Percentiles rank a stretch among this genome's conserved stretches.
Conservation (phyloP, 768 basidiomycete species). For the Naganishia vaughanmartiniae region DNA sequence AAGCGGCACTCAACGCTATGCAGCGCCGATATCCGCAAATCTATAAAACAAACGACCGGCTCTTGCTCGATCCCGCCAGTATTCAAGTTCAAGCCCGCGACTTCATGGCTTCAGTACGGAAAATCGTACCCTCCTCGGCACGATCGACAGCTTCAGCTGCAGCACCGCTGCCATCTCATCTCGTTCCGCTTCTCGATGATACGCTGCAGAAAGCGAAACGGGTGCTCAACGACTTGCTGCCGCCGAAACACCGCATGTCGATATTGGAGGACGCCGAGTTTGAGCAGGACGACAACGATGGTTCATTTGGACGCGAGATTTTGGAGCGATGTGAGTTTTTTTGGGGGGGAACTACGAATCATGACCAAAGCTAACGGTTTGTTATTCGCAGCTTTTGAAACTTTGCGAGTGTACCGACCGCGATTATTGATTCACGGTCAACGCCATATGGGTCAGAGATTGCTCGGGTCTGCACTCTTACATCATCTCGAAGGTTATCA, state of each 20-base stretch:
- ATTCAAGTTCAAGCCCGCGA: conserved; percentile 82
- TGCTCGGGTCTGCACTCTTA: conserved; percentile 82
- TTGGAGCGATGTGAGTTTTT: conserved; percentile 78
- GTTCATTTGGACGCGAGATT: conserved; percentile 83
- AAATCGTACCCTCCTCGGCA: conserved; percentile 90
- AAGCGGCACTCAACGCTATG: conserved; percentile 92
- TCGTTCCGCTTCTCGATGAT: conserved; percentile 70
- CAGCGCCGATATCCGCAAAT: conserved; percentile 96
- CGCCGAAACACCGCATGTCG: conserved; percentile 72
- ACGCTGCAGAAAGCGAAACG: conserved; percentile 69
- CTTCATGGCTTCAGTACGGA: conserved; percentile 96
- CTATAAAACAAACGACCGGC: conserved; percentile 82
- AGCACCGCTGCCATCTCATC: conserved; percentile 76
- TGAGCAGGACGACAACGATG: conserved; percentile 69
- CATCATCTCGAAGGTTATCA: conserved; percentile 96
- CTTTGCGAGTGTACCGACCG: conserved; percentile 82
- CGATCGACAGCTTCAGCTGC: conserved; percentile 84
- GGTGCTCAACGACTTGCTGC: conserved; percentile 71
- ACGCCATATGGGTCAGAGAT: conserved; percentile 84
- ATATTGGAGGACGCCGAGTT: conserved; percentile 93
- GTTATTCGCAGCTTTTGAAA: conserved; percentile 68
- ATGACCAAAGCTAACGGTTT: conserved; percentile 3
- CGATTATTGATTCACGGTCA: conserved; percentile 77
- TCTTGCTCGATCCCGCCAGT: conserved; percentile 77
- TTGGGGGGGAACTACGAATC: neutral